Evolutionary conservation across 306 rosid genomes (phyloP).

Genomic region (Lathyrus sativus): DNA sequence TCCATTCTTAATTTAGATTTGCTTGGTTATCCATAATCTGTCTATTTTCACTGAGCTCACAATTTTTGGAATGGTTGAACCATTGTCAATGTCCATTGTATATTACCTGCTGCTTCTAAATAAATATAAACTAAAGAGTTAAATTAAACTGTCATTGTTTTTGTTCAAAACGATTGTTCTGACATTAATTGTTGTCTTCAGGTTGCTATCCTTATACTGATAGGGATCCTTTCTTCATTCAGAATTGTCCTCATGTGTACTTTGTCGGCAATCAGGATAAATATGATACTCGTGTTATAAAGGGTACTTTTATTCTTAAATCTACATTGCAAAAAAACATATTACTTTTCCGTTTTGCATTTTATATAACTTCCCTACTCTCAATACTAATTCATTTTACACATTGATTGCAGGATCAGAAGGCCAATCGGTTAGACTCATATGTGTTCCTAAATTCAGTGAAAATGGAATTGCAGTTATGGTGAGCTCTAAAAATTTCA

Average conservation of each 20-base stretch:
- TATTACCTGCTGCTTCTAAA: conserved; percentile 26
- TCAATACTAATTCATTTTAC: conserved; percentile 20
- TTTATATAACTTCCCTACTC: conserved; percentile 30
- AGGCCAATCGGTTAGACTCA: conserved; percentile 86
- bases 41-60: conserved; percentile 24
- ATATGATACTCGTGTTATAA: conserved; percentile 66
- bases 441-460: conserved; percentile 78
- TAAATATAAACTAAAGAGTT: conserved; percentile 18
- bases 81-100: conserved; percentile 26
- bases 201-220: conserved; percentile 94
- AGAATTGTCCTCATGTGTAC: conserved; percentile 92
- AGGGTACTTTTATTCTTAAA: conserved; percentile 56
- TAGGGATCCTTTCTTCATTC: conserved; percentile 84
- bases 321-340: conserved; percentile 9
- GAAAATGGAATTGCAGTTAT: conserved; percentile 83
- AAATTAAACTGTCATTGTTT: neutral
- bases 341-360: conserved; percentile 22
- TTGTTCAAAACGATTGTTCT: conserved; percentile 18
- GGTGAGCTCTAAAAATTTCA: conserved; percentile 53
- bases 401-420: conserved; percentile 66
- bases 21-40: conserved; percentile 35
- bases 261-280: conserved; percentile 87
- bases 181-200: conserved; percentile 41
- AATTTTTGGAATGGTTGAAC: conserved; percentile 22
- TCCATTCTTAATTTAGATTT: conserved; percentile 16